These are phyloP conservation scores for Fusarium sp. DNA, from an alignment of 2,329 filamentous ascomycete species.

Conservation along the genomic window DNA sequence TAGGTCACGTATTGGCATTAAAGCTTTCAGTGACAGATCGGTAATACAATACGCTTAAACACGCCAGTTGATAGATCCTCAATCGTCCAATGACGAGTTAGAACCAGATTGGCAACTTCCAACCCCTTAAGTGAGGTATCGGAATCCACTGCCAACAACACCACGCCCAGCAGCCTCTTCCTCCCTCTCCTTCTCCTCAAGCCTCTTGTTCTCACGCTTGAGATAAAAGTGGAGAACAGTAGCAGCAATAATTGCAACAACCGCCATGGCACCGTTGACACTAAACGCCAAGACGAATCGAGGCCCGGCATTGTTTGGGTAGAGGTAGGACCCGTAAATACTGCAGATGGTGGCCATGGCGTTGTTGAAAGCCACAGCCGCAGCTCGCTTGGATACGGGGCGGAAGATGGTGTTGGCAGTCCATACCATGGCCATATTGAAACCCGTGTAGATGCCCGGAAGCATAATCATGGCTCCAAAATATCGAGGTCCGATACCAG, in stretches of 20 bases:
- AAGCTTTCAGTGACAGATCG: neutral
- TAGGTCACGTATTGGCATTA: neutral
- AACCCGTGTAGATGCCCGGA: neutral
- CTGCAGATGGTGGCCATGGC: constrained; percentile 1
- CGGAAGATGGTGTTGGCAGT: neutral
- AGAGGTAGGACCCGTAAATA: neutral
- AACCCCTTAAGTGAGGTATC: neutral
- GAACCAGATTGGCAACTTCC: neutral
- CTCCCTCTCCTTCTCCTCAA: neutral
- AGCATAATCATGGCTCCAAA: constrained; percentile 13
- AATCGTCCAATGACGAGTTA: neutral
- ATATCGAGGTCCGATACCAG: neutral
- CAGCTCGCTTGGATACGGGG: constrained; percentile 1
- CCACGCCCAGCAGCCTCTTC: neutral
- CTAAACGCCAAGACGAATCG: constrained; percentile 2
- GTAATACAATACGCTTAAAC: neutral
- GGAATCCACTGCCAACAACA: constrained; percentile 1
- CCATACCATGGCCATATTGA: constrained; percentile 14
- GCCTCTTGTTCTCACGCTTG: constrained; percentile 1
- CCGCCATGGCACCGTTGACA: neutral
- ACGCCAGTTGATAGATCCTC: neutral
- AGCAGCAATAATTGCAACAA: neutral
- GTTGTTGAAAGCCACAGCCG: constrained; percentile 5
- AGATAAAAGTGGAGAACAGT: constrained; percentile 5
- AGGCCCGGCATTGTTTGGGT: neutral